Conservation (phyloP, 2,329 filamentous ascomycete species). For the Penicillium expansum region DNA sequence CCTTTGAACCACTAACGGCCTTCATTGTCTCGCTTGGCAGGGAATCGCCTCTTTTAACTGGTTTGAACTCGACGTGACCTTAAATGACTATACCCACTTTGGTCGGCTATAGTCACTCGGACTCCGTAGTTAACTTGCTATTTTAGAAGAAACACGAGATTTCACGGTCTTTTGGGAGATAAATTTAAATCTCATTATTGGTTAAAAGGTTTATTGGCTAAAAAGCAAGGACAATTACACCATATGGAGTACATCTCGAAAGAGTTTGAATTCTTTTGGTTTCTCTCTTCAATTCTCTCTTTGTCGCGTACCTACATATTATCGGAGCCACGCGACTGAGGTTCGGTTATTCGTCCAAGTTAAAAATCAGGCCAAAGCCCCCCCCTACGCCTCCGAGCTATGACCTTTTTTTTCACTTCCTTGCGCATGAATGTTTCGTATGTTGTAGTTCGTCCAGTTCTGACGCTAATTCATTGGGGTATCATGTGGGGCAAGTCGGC, state of each 20-base stretch:
- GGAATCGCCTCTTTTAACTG: not conserved
- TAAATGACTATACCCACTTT: conserved; percentile 4
- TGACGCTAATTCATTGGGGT: conserved; percentile 7
- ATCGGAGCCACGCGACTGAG: conserved; percentile 1
- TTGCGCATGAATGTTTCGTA: not conserved
- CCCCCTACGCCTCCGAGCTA: conserved; percentile 4
- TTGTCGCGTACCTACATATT: not conserved
- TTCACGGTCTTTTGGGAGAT: not conserved
- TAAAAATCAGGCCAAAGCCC: conserved; percentile 3
- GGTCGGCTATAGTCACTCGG: conserved; percentile 2
- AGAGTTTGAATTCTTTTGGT: not conserved
- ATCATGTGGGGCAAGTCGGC: not conserved
- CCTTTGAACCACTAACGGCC: conserved; percentile 1
- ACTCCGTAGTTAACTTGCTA: not conserved
- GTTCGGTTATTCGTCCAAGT: not conserved
- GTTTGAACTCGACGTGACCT: not conserved
- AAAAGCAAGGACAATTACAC: not conserved
- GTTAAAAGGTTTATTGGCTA: not conserved
- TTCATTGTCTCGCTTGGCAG: conserved; percentile 10
- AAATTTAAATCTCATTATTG: not conserved
- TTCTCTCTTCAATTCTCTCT: not conserved
- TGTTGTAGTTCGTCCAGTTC: not conserved
- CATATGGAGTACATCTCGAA: not conserved
- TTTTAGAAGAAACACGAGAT: not conserved
- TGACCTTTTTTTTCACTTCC: not conserved